These are phyloP conservation scores for Ceratocystis destructans DNA, from an alignment of 2,329 filamentous ascomycete genomes.

Conservation along the genomic window DNA sequence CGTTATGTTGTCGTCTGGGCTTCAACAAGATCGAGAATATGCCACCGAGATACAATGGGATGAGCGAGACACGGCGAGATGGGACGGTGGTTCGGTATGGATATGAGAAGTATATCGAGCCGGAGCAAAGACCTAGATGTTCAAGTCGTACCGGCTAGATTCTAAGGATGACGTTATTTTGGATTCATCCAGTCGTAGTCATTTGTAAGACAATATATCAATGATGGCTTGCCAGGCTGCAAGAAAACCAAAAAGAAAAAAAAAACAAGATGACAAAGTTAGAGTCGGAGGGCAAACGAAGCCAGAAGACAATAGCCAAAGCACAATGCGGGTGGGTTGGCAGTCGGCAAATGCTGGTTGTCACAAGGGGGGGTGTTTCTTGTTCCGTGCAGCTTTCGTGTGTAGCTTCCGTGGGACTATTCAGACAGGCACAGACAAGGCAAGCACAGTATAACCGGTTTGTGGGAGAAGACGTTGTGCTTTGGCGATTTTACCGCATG, in stretches of 20 bases:
- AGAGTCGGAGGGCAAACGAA: not conserved
- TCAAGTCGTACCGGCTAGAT: not conserved
- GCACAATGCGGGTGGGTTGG: not conserved
- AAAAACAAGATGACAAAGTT: not conserved
- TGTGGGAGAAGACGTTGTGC: not conserved
- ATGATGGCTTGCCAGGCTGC: not conserved
- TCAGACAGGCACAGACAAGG: too few species aligned
- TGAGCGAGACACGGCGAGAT: not conserved
- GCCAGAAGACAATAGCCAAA: not conserved
- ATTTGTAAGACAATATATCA: not conserved
- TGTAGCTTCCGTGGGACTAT: not conserved
- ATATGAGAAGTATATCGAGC: not conserved
- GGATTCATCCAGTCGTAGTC: not conserved
- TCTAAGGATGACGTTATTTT: not conserved
- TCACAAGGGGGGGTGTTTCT: not conserved
- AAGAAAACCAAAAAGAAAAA: not conserved
- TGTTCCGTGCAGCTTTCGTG: not conserved
- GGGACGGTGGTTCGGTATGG: not conserved
- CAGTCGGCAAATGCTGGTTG: not conserved
- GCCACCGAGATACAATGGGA: not conserved
- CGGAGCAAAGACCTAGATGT: not conserved
- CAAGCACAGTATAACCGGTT: not conserved
- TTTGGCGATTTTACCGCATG: not conserved
- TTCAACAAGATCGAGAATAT: not conserved
- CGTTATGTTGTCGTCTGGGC: not conserved